Base-by-base conservation (phyloP, 441 rosid species). In the Adansonia madagascariensis region DNA sequence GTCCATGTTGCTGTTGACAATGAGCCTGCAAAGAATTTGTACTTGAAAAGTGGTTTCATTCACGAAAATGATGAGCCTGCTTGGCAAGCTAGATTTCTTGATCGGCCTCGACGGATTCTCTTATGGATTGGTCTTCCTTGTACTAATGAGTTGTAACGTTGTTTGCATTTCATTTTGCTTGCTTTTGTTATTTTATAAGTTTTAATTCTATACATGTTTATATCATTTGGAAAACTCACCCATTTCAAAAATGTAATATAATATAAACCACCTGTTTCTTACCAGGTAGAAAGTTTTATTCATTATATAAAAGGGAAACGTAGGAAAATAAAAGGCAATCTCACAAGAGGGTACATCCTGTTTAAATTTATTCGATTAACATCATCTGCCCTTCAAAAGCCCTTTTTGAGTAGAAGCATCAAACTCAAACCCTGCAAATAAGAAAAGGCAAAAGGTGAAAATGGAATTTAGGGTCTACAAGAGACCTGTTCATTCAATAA, bases 41-140 rank as follows among this genome's bases (percentile, higher is more conserved):
- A 95, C 87, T 75, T 76, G 79, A 93, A 91, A 84, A 88, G 91
- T 67, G 95, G 97, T 57, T 94, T 94, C 18, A 67, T 79, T 50
- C 84, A 79, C 43, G 98, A 95, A 81, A 86, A 75, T 4, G 91
- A 90, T 12, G 98, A 95, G 81, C 98, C 98, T 22, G 92, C 96
- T n/a, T 92, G 98, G 98, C 96, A 91, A 89, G 97, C 98, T 55
- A 88, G 97, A 79, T 92, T 85, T 86, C 88, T 92, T 11, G 94
- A 90, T 41, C 88, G 96, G 6, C 94, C 96, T 0, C 91, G 90
- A 35, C 85, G 98, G 79, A 83, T 90, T 75, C 83, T 94, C 60
- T 75, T 94, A 47, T 94, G 98, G 98, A 78, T 86, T 10, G 85
- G 88, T 64, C 88, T 92, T 39, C 72, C 85, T 8, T 56, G 65